phyloP scores from a whole-genome alignment of 2,329 filamentous ascomycete species.

The Calonectria henricotiae region DNA sequence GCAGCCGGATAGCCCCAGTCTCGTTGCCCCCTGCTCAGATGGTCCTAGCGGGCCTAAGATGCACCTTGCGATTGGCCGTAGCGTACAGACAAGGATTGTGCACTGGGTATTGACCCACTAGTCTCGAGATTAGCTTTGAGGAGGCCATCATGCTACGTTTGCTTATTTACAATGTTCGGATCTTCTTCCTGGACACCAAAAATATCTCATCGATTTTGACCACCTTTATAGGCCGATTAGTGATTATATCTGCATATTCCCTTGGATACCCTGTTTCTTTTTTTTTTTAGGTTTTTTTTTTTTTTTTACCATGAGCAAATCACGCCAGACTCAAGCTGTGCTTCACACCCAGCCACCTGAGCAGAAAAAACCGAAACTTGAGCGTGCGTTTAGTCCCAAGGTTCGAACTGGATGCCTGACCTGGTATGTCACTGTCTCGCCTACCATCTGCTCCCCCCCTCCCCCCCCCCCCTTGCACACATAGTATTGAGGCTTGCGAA shows the following conservation, averaged over 20 bases:
- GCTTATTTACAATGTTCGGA: constrained; percentile 7
- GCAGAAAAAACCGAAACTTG: neutral
- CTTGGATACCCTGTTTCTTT: neutral
- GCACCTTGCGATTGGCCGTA: neutral
- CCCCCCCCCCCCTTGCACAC: neutral
- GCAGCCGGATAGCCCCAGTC: neutral
- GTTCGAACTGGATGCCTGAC: constrained; percentile 14
- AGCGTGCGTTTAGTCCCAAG: constrained; percentile 3
- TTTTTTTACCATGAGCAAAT: neutral
- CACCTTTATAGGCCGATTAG: neutral
- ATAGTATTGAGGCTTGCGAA: neutral
- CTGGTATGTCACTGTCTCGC: neutral
- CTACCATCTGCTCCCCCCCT: neutral
- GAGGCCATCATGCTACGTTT: neutral
- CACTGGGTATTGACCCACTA: neutral
- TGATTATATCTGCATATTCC: neutral
- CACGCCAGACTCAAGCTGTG: neutral
- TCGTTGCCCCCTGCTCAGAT: neutral
- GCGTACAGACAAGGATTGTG: neutral
- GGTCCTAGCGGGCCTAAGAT: neutral
- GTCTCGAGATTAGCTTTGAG: neutral
- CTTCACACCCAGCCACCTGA: neutral
- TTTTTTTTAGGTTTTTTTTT: no score
- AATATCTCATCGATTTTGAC: neutral
- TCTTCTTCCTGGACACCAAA: neutral